Percentiles rank a stretch among this genome's conserved stretches.
Conservation (phyloP, 1,284 basidiomycete genomes). For the Takashimella koratensis region DNA sequence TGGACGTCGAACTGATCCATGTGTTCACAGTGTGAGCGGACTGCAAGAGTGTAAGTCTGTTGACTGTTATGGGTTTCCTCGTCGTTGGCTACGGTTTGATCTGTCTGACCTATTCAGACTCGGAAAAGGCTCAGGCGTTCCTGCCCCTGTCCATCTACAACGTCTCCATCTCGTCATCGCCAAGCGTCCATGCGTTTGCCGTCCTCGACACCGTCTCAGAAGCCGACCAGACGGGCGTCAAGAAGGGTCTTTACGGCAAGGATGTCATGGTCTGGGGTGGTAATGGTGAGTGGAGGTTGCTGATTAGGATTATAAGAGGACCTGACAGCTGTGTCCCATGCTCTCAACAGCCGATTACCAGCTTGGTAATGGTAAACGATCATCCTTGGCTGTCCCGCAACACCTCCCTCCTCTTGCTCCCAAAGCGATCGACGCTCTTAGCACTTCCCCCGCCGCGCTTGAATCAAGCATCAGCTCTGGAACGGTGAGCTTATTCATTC, state of each 20-base stretch:
- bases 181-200: conserved; percentile 72
- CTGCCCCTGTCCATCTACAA: conserved; percentile 66
- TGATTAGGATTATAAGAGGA: too few relatives aligned
- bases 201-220: conserved; percentile 63
- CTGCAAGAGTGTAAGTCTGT: conserved; percentile 68
- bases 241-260: conserved; percentile 49
- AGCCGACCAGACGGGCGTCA: conserved; percentile 49
- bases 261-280: conserved; percentile 56
- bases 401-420: conserved; percentile 54
- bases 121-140: conserved; percentile 60
- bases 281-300: conserved; percentile 45
- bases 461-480: conserved; percentile 28
- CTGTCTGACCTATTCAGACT: conserved; percentile 53
- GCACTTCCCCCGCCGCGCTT: neutral
- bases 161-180: conserved; percentile 62
- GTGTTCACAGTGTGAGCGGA: conserved; percentile 63
- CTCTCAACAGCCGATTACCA: conserved; percentile 59
- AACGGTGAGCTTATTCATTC: conserved; percentile 20
- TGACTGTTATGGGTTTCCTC: neutral
- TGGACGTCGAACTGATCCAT: too few relatives aligned
- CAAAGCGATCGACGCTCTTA: conserved; percentile 38
- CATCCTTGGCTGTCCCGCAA: conserved; percentile 66
- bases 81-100: neutral
- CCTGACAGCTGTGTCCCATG: too few relatives aligned
- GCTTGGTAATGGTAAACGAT: conserved; percentile 78